Conservation (phyloP, 2,329 filamentous ascomycete genomes). For the Pseudopithomyces maydicus region DNA sequence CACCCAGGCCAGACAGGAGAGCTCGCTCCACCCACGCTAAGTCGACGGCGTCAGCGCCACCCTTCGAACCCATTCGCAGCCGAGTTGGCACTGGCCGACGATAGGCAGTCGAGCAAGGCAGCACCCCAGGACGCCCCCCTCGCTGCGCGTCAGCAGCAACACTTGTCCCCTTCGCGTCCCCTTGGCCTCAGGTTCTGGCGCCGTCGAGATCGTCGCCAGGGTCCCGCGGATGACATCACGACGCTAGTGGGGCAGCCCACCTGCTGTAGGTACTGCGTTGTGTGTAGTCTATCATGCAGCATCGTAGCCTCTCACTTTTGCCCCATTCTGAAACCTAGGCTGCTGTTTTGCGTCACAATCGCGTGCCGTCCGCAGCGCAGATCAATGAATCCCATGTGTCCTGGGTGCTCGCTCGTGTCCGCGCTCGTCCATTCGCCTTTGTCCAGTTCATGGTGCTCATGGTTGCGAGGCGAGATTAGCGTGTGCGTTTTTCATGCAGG, state of each 20-base stretch:
- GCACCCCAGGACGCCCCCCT: neutral
- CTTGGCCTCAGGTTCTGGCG: neutral
- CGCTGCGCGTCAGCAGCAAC: neutral
- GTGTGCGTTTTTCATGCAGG: neutral
- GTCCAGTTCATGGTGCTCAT: neutral
- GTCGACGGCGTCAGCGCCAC: neutral
- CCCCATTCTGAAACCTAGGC: conserved; percentile 1
- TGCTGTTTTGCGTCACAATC: neutral
- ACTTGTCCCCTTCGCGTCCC: neutral
- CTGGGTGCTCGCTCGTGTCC: neutral
- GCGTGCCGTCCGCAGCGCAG: neutral
- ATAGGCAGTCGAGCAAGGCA: neutral
- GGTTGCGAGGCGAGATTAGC: neutral
- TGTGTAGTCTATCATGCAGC: too few species aligned
- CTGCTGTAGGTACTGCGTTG: too few species aligned
- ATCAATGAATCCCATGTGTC: neutral
- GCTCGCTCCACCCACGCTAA: conserved; percentile 1
- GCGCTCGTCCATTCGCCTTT: neutral
- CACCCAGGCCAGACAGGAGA: neutral
- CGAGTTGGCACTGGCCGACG: neutral
- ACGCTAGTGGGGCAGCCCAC: neutral
- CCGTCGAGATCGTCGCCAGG: neutral
- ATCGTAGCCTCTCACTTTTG: neutral
- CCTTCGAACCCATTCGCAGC: neutral
- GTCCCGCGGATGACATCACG: conserved; percentile 4